phyloP scores from a whole-genome alignment of 352 stramenopile species.

The Pythium oligandrum region DNA sequence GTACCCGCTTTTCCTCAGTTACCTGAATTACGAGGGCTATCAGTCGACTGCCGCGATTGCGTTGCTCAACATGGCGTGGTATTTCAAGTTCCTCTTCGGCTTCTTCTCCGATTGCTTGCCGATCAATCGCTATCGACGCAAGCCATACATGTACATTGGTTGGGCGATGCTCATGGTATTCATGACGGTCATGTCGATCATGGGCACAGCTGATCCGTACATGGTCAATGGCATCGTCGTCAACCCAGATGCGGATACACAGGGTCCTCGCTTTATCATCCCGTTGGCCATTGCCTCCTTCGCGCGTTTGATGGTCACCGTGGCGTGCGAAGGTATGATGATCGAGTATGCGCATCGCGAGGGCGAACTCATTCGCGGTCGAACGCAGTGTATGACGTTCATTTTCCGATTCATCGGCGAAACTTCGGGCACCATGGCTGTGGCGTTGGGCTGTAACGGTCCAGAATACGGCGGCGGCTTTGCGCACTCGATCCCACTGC shows the following conservation, averaged over 20 bases:
- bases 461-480: slow-evolving; percentile 21
- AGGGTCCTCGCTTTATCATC: slow-evolving; percentile 16
- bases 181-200: slow-evolving; percentile 5
- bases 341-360: slow-evolving; percentile 26
- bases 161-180: background rate
- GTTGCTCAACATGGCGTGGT: background rate
- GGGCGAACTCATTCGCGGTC: slow-evolving; percentile 20
- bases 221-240: background rate
- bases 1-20: slow-evolving; percentile 17
- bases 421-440: slow-evolving; percentile 8
- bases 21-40: slow-evolving; percentile 9
- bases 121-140: slow-evolving; percentile 6
- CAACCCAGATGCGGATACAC: slow-evolving; percentile 12
- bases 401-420: slow-evolving; percentile 20
- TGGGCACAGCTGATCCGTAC: slow-evolving; percentile 5
- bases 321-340: slow-evolving; percentile 26
- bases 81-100: slow-evolving; percentile 5
- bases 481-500: slow-evolving; percentile 12
- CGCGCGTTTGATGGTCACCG: slow-evolving; percentile 14
- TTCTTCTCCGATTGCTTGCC: slow-evolving; percentile 12
- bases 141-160: slow-evolving; percentile 12
- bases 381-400: slow-evolving; percentile 15
- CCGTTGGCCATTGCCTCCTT: slow-evolving; percentile 21
- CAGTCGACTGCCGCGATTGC: background rate
- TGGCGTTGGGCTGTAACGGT: slow-evolving; percentile 12